Evolutionary conservation across 2,329 filamentous ascomycete species (phyloP).

Genomic region (Aspergillus calidoustus): DNA sequence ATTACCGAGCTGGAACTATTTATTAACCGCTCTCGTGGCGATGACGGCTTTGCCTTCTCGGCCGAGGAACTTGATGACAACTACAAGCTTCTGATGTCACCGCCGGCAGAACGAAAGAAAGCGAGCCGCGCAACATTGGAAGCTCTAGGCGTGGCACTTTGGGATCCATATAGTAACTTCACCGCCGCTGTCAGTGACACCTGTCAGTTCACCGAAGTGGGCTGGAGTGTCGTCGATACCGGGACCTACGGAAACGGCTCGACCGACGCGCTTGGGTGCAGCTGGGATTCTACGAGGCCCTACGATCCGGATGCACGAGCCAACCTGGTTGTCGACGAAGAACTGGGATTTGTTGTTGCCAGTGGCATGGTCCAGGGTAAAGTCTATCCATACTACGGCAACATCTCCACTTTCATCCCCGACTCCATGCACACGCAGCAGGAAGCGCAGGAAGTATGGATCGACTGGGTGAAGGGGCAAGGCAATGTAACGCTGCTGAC

Average conservation of each 20-base stretch:
- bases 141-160: no score
- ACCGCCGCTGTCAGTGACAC: not conserved
- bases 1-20: slow-evolving; percentile 6
- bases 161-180: no score
- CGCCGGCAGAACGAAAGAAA: no score
- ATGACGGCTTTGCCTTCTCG: slow-evolving; percentile 4
- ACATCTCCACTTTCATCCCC: not conserved
- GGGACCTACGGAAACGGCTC: not conserved
- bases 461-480: not conserved
- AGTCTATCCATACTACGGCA: slow-evolving; percentile 4
- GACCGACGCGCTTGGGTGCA: not conserved
- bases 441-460: not conserved
- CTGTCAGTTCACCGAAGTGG: slow-evolving; percentile 5
- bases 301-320: no score
- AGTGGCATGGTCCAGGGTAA: not conserved
- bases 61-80: not conserved
- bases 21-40: slow-evolving; percentile 5
- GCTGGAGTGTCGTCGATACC: slow-evolving; percentile 1
- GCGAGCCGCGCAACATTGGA: no score
- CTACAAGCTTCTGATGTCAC: not conserved
- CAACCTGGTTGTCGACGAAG: no score
- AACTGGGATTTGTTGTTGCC: not conserved
- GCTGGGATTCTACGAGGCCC: not conserved
- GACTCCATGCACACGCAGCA: not conserved
- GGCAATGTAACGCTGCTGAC: no score